These are phyloP conservation scores for Ascochyta pisi DNA, from an alignment of 2,329 filamentous ascomycete genomes.

Conservation along the genomic window DNA sequence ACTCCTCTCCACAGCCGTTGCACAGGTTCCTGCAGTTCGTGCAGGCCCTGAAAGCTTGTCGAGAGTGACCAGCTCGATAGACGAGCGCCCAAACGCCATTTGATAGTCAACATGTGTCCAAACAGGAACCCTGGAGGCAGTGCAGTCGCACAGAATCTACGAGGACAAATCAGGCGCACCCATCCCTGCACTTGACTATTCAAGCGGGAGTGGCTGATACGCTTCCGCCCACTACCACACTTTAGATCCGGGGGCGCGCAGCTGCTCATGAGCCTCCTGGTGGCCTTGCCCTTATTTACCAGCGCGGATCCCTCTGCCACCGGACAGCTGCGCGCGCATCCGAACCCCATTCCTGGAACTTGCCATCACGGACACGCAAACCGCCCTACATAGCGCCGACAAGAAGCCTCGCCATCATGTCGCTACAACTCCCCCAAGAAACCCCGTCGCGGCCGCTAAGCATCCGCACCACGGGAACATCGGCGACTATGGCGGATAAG, in stretches of 20 bases:
- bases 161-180: constrained; percentile 24
- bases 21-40: constrained; percentile 9
- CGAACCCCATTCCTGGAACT: not conserved
- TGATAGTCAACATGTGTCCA: constrained; percentile 2
- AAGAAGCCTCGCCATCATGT: constrained; percentile 28
- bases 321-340: constrained; percentile 24
- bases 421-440: constrained; percentile 39
- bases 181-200: constrained; percentile 19
- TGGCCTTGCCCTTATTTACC: constrained; percentile 32
- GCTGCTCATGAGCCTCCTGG: constrained; percentile 35
- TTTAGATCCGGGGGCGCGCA: constrained; percentile 9
- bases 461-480: constrained; percentile 44
- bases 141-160: constrained; percentile 13
- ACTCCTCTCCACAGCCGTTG: constrained; percentile 1
- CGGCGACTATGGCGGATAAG: constrained; percentile 48
- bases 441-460: constrained; percentile 41
- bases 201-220: constrained; percentile 38
- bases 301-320: constrained; percentile 20
- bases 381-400: constrained; percentile 20
- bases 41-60: not conserved
- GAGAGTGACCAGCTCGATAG: not conserved
- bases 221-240: constrained; percentile 25
- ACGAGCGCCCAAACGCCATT: constrained; percentile 6
- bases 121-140: constrained; percentile 4
- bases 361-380: constrained; percentile 23